Conservation (phyloP, 169 alveolate species). For the Eimeria maxima region DNA sequence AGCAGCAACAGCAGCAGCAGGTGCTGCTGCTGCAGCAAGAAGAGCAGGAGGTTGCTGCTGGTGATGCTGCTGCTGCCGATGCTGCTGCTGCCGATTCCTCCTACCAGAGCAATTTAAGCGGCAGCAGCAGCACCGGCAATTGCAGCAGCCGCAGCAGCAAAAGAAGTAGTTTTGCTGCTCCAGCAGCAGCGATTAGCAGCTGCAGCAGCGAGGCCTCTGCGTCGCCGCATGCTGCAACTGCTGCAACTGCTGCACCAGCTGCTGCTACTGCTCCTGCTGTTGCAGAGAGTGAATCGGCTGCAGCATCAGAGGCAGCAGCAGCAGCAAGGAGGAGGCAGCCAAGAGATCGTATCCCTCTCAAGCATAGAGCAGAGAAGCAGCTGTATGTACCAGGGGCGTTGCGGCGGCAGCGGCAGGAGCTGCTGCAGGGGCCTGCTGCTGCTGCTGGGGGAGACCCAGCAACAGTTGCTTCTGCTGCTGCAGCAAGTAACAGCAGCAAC, state of each 20-base stretch:
- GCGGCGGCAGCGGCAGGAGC: slow-evolving; percentile 71
- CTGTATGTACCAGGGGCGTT: slow-evolving; percentile 82
- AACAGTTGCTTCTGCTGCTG: slow-evolving; percentile 33
- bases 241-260: background rate
- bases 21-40: slow-evolving; percentile 20
- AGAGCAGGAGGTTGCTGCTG: slow-evolving; percentile 9
- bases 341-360: slow-evolving; percentile 65
- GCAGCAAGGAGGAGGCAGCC: slow-evolving; percentile 19
- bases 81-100: background rate
- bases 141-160: slow-evolving; percentile 51
- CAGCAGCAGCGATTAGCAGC: background rate
- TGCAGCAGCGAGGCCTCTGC: background rate
- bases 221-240: background rate
- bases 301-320: slow-evolving; percentile 22
- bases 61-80: background rate
- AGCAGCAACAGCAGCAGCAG: background rate
- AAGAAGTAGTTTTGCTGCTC: slow-evolving; percentile 14
- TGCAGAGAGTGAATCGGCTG: background rate
- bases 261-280: background rate
- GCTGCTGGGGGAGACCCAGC: slow-evolving; percentile 39
- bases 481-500: slow-evolving; percentile 3
- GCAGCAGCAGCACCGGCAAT: slow-evolving; percentile 1
- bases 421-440: slow-evolving; percentile 45
- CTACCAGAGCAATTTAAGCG: background rate
- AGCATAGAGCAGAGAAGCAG: slow-evolving; percentile 80